These are phyloP conservation scores for Cladophialophora exuberans DNA, from an alignment of 2,329 filamentous ascomycete species.

Conservation along the genomic window DNA sequence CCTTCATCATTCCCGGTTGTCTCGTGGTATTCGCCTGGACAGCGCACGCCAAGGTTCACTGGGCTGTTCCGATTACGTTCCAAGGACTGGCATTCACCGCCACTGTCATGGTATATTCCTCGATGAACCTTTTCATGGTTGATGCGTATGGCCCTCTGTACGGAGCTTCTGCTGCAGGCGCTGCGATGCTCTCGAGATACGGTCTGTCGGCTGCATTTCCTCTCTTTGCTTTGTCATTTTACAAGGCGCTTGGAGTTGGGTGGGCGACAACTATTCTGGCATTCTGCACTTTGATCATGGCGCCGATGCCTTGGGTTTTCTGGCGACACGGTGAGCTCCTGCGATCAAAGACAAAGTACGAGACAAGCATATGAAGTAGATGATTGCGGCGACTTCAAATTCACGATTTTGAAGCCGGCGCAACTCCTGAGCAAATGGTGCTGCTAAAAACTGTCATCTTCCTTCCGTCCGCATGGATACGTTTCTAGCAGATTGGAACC, in stretches of 20 bases:
- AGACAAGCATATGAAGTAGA: conserved; percentile 26
- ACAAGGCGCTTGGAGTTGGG: conserved; percentile 42
- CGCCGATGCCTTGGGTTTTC: conserved; percentile 43
- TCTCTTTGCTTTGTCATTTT: conserved; percentile 47
- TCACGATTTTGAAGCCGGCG: too few species aligned
- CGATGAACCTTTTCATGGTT: conserved; percentile 45
- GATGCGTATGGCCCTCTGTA: conserved; percentile 46
- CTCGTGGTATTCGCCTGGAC: conserved; percentile 75
- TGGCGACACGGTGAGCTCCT: conserved; percentile 39
- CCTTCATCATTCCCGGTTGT: conserved; percentile 50
- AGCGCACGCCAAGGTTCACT: conserved; percentile 40
- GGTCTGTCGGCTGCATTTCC: conserved; percentile 41
- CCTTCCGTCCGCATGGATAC: too few species aligned
- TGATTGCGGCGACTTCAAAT: too few species aligned
- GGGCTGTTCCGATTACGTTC: conserved; percentile 37
- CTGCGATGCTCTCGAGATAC: conserved; percentile 36
- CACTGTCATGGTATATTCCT: conserved; percentile 40
- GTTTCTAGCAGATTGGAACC: too few species aligned
- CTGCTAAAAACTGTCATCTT: too few species aligned
- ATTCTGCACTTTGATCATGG: conserved; percentile 41
- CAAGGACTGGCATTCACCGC: conserved; percentile 36
- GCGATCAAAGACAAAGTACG: conserved; percentile 37
- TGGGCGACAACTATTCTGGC: conserved; percentile 48
- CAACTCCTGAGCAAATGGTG: too few species aligned
- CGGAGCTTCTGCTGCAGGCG: conserved; percentile 41